Evolutionary conservation across 768 basidiomycete genomes (phyloP), one percentile per base, ranked within the genome.

Genomic region (Tricholoma terreum): DNA sequence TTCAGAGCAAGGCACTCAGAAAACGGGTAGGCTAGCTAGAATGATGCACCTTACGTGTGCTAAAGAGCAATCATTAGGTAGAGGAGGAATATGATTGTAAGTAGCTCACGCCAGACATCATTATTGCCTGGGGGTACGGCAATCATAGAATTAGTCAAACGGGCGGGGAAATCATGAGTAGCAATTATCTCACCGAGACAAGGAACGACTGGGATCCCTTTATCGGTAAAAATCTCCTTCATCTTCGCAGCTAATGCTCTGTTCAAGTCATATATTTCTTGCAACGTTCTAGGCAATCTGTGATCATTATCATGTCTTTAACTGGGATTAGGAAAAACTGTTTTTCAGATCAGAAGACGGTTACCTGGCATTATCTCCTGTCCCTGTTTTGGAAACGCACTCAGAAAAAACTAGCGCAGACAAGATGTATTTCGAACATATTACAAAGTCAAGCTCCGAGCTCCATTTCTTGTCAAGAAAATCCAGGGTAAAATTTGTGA

Each of bases 361-460:
- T 55, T 67, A 85, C 85, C 86, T 80, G 52, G 86, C 87, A 72
- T 80, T 89, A 71, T 90, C 88, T 50, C 88, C 89, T 10, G 87
- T 90, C 88, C 88, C 87, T 89, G 35, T 10, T 6, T 49, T 17
- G 27, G 53, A 21, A 54, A 54, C 17, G 38, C 33, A 42, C 36
- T 55, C 14, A 46, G 31, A 55, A 24, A 48, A 53, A n/a, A 34
- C 53, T 27, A 35, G 50, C 59, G 33, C 46, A 50, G 46, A 56
- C 34, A 50, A 36, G 58, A 34, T 46, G 49, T 40, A 60, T 50
- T 46, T 76, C 81, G 63, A 66, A 89, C 90, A 94, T 34, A 97
- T 78, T 31, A 97, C 92, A 68, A 95, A 97, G 67, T 97, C 94
- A 36, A 97, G 81, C 63, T 94, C 85, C 58, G 83, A 77, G 40